Base-by-base conservation (phyloP, 2,329 filamentous ascomycete species). In the Monilinia fructigena region DNA sequence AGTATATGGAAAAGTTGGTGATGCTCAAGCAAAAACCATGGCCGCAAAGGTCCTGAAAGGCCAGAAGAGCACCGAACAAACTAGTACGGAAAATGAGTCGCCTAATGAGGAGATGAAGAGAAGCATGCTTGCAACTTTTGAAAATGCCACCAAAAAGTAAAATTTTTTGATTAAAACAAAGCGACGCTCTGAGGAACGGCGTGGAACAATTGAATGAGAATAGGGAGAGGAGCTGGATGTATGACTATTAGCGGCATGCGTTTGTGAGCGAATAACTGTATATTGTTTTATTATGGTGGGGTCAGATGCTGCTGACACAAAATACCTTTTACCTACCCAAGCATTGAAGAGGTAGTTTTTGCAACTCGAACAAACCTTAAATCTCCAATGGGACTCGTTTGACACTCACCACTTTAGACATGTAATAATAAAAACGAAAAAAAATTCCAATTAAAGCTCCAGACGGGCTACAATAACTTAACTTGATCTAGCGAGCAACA, bases 1-100 rank as follows among this genome's bases (percentile, higher is more conserved):
- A 65, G 93, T 99, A 23, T 99, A 97, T 77, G 92, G 94, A 67
- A 97, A 96, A 78, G 91, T 99, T 55, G 92, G 87, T 72, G 86
- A 94, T 74, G 86, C 89, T 0, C 92, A 97, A 79, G 86, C 87
- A 35, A 89, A 86, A 76, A 82, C 83, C 14, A 83, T 91, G 78
- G 86, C 87, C 6, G 83, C 83, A 70, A 82, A 82, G 73, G 67
- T 80, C 2, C 75, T 83, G 26, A 78, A 80, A 59, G 72, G 78
- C 18, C 74, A 78, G 26, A 78, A 79, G 58, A 74, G 74, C 50
- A 69, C 74, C 23, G 69, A 76, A 47, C 53, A 52, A 16, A 69
- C 67, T 35, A 69, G 72, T 31, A 67, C 67, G 12, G 72, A 74
- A 26, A 52, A 62, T 7, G 76, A 77, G 56, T 71, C 72, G 10